These are phyloP conservation scores for Nannochloris sp. DNA, from an alignment of 139 green algal genomes.

Conservation along the genomic window DNA sequence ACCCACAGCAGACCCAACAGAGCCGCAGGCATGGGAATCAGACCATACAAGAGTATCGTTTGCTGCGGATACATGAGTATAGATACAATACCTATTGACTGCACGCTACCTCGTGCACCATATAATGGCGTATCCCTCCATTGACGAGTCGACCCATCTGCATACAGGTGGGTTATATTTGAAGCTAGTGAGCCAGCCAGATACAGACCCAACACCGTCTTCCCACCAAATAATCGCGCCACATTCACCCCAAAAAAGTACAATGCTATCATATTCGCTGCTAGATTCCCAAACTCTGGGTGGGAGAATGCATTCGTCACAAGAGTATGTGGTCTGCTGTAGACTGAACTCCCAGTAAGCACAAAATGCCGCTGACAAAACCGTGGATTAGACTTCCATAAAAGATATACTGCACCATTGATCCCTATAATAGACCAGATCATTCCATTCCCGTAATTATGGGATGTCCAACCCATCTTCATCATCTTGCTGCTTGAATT, in stretches of 20 bases:
- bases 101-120: constrained; percentile 39
- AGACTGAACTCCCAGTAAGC: constrained; percentile 22
- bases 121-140: neutral
- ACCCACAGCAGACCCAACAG: constrained; percentile 41
- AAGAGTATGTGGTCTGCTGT: constrained; percentile 28
- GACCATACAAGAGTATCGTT: constrained; percentile 43
- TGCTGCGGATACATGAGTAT: constrained; percentile 34
- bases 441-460: constrained; percentile 6
- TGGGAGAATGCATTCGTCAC: constrained; percentile 41
- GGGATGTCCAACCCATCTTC: too few relatives aligned
- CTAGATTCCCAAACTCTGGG: constrained; percentile 24
- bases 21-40: constrained; percentile 45
- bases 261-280: constrained; percentile 40
- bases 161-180: constrained; percentile 5
- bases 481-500: too few relatives aligned
- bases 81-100: constrained; percentile 26
- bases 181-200: constrained; percentile 19
- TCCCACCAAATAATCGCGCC: constrained; percentile 21
- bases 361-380: constrained; percentile 33
- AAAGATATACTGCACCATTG: constrained; percentile 34
- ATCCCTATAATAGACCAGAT: constrained; percentile 37
- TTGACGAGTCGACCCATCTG: too few relatives aligned
- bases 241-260: constrained; percentile 44
- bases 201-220: constrained; percentile 29
- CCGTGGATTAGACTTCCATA: constrained; percentile 22